These are phyloP conservation scores for Ophiosphaerella herpotricha DNA, from an alignment of 2,329 filamentous ascomycete species.

Conservation along the genomic window DNA sequence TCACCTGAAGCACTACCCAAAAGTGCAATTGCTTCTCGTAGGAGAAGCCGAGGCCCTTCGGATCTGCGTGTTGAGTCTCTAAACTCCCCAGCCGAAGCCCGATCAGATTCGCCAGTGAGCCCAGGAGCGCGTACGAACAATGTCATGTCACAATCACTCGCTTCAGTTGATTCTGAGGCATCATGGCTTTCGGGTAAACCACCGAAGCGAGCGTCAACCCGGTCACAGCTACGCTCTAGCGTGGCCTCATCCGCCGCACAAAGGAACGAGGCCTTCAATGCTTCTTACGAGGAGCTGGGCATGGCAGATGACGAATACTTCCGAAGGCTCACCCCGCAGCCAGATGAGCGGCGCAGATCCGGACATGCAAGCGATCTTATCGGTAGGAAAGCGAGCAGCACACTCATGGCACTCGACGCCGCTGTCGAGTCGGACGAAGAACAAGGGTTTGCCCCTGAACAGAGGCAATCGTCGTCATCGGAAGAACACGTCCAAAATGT, in stretches of 20 bases:
- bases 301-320: conserved; percentile 77
- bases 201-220: conserved; percentile 54
- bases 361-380: conserved; percentile 31
- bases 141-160: conserved; percentile 77
- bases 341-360: conserved; percentile 49
- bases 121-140: conserved; percentile 36
- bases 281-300: conserved; percentile 68
- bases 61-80: conserved; percentile 33
- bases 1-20: conserved; percentile 69
- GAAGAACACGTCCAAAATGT: conserved; percentile 57
- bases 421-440: conserved; percentile 51
- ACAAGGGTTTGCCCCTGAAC: conserved; percentile 22
- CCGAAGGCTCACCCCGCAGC: conserved; percentile 57
- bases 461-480: conserved; percentile 21
- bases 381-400: conserved; percentile 49
- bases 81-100: conserved; percentile 26
- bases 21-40: conserved; percentile 48
- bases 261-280: conserved; percentile 59
- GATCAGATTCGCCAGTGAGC: conserved; percentile 51
- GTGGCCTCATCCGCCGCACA: conserved; percentile 48
- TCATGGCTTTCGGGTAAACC: conserved; percentile 89
- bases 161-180: conserved; percentile 91
- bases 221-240: conserved; percentile 53
- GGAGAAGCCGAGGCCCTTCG: conserved; percentile 46
- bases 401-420: conserved; percentile 46